Evolutionary conservation across 345 rosid species (phyloP).

Genomic region (Pistacia integerrima): DNA sequence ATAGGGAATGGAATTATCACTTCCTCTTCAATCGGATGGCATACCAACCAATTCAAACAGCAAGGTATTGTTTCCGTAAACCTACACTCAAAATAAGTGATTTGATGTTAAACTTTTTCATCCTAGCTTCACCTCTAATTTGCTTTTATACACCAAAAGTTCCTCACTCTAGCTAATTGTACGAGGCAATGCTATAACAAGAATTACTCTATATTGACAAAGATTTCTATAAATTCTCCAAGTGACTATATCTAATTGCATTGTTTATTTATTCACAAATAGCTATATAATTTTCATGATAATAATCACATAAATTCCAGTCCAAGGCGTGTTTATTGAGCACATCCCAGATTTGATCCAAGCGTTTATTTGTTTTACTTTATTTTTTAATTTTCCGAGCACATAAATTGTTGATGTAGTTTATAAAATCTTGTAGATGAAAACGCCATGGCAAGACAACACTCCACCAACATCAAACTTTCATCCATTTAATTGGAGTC

Average conservation of each 20-base stretch:
- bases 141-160: too few species aligned
- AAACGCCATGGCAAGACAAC: not conserved
- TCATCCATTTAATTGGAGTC: not conserved
- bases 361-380: not conserved
- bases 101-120: not conserved
- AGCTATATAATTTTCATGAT: too few species aligned
- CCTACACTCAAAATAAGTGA: not conserved
- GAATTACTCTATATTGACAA: too few species aligned
- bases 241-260: too few species aligned
- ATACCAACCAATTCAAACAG: not conserved
- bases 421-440: not conserved
- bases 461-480: not conserved
- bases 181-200: too few species aligned
- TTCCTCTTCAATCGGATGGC: not conserved
- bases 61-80: not conserved
- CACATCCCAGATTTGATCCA: not conserved
- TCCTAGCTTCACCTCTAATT: not conserved
- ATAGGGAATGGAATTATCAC: not conserved
- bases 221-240: too few species aligned
- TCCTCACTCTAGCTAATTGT: too few species aligned
- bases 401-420: not conserved
- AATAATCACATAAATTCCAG: too few species aligned
- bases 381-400: not conserved
- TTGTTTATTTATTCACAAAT: too few species aligned
- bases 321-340: too few species aligned